Percentiles rank a stretch among this genome's conserved stretches.
Evolutionary conservation across 371 early-diverging fungal genomes (phyloP).

Genomic region (Saksenaea vasiformis): DNA sequence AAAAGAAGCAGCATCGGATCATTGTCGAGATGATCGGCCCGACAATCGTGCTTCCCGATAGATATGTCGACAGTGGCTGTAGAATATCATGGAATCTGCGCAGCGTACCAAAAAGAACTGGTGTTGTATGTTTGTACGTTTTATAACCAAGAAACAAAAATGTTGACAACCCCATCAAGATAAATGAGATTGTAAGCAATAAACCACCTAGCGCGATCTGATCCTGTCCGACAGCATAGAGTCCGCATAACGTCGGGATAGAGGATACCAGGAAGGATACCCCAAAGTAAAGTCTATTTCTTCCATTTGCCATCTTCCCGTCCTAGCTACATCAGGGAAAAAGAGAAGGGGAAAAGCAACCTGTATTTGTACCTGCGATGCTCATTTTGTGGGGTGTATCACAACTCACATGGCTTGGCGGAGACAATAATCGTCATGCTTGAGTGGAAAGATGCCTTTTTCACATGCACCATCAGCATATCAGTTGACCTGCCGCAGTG

Average conservation of each 20-base stretch:
- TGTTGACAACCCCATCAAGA: constrained; percentile 24
- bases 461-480: not conserved
- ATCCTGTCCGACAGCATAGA: constrained; percentile 13
- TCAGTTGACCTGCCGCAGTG: not conserved
- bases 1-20: constrained; percentile 39
- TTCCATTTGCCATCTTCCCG: constrained; percentile 9
- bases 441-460: not conserved
- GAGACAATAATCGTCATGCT: not conserved
- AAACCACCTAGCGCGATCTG: constrained; percentile 8
- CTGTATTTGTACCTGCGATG: not conserved
- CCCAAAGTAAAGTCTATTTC: constrained; percentile 16
- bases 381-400: not conserved
- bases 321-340: not conserved
- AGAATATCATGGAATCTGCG: constrained; percentile 17
- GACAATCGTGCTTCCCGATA: constrained; percentile 29
- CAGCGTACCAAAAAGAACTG: constrained; percentile 23
- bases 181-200: constrained; percentile 10
- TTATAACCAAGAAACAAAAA: constrained; percentile 28
- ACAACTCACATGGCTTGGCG: not conserved
- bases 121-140: constrained; percentile 31
- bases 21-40: constrained; percentile 34
- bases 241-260: constrained; percentile 9
- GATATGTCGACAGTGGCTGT: constrained; percentile 23
- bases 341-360: not conserved
- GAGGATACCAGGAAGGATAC: constrained; percentile 14